Evolutionary conservation across 192 early-diverging fungal species (phyloP), one percentile per base, ranked within the genome.

Genomic region (Backusella sp.): DNA sequence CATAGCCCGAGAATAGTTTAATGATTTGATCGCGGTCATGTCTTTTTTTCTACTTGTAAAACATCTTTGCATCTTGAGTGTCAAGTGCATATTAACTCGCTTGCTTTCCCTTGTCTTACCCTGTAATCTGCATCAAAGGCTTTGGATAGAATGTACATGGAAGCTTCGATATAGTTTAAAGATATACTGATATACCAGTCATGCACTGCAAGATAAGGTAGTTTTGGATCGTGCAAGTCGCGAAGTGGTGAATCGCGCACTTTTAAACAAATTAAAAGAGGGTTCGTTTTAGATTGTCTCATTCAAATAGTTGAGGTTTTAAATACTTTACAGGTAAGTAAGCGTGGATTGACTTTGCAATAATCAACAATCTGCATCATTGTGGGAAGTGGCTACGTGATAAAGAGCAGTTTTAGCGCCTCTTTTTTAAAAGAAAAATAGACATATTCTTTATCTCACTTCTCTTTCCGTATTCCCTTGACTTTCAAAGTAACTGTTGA

Each of bases 121-220:
- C 26, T 44, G 21, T 41, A 70, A 6, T 23, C 69, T 46, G 37
- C 30, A 17, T 70, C 41, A 37, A 37, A 70, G 6, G 21, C 37
- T 4, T 9, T 11, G 1, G 39, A 42, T 70, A 70, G 28, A 26
- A 44, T 23, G 1, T 42, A n/a, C n/a, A 70, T 26, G 26, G 36
- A 70, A 1, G 36, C 37, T 42, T 42, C 42, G 19, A 66, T 26
- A 7, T 44, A 56, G 19, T 56, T 68, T 46, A 76, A 32, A 9
- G 75, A 56, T 23, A 46, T 76, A 28, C 75, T 28, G 28, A 56
- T 76, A 28, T 76, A 76, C 75, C 75, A 76, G 41, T 76, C 75
- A 9, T 70, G 68, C 11, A 76, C 69, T 4, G 59, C 19, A 15
- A 41, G 14, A 15, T 62, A 32, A 14, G 75, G 69, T 39, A 76